Evolutionary conservation across 2,329 filamentous ascomycete genomes (phyloP).

Genomic region (Drechslerella stenobrocha): DNA sequence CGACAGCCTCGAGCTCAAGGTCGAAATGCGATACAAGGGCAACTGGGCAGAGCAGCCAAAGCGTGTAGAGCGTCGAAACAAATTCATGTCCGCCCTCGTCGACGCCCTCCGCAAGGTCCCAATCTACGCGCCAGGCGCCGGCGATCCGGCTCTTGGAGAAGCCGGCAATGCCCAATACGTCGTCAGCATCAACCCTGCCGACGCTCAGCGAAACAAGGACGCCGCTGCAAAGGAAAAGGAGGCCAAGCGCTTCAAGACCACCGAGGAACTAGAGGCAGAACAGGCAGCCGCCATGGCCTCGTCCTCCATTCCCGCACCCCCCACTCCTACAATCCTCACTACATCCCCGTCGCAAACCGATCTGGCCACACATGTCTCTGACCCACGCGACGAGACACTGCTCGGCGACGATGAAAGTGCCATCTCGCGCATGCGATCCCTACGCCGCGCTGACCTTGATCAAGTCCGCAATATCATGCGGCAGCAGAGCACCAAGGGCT

Average conservation of each 20-base stretch:
- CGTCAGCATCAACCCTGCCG: slow-evolving; percentile 71
- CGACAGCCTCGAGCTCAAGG: slow-evolving; percentile 80
- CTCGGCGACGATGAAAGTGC: slow-evolving; percentile 58
- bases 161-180: slow-evolving; percentile 76
- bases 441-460: slow-evolving; percentile 22
- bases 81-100: slow-evolving; percentile 94
- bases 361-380: slow-evolving; percentile 21
- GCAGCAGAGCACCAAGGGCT: slow-evolving; percentile 44
- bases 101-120: slow-evolving; percentile 83
- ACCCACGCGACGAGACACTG: slow-evolving; percentile 50
- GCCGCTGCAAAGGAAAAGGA: slow-evolving; percentile 66
- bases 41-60: slow-evolving; percentile 66
- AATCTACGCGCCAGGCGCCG: slow-evolving; percentile 78
- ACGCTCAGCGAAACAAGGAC: slow-evolving; percentile 67
- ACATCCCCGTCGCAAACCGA: slow-evolving; percentile 40
- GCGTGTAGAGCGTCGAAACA: slow-evolving; percentile 65
- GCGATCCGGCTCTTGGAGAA: slow-evolving; percentile 61
- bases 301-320: background rate
- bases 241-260: slow-evolving; percentile 59
- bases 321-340: slow-evolving; percentile 35
- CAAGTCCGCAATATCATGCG: slow-evolving; percentile 45
- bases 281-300: slow-evolving; percentile 11
- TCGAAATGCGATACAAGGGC: slow-evolving; percentile 63
- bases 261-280: slow-evolving; percentile 34
- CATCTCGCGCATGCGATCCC: slow-evolving; percentile 53